These are phyloP conservation scores for Peterozyma xylosa DNA, from an alignment of 805 yeast species.

Conservation along the genomic window DNA sequence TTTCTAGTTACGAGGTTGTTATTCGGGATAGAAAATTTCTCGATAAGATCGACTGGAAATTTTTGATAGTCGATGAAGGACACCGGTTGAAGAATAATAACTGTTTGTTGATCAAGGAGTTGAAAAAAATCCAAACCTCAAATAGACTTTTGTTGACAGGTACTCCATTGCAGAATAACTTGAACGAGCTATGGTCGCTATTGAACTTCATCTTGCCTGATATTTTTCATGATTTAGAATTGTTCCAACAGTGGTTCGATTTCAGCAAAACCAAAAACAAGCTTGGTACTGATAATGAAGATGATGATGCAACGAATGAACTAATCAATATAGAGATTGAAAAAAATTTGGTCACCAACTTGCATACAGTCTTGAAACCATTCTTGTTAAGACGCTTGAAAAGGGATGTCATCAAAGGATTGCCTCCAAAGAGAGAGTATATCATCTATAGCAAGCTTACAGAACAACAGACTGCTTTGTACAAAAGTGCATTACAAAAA, in stretches of 20 bases:
- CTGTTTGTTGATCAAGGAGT: conserved; percentile 63
- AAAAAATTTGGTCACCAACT: conserved; percentile 57
- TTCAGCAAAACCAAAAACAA: conserved; percentile 49
- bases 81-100: conserved; percentile 84
- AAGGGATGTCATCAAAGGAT: conserved; percentile 53
- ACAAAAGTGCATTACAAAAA: conserved; percentile 41
- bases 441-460: conserved; percentile 68
- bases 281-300: conserved; percentile 18
- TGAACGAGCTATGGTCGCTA: conserved; percentile 87
- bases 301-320: conserved; percentile 35
- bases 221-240: conserved; percentile 80
- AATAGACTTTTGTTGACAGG: conserved; percentile 85
- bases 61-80: conserved; percentile 90
- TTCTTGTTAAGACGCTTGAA: conserved; percentile 80
- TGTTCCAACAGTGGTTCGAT: conserved; percentile 94
- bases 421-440: conserved; percentile 90
- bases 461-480: conserved; percentile 53
- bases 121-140: conserved; percentile 58
- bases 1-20: conserved; percentile 79
- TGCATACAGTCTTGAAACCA: conserved; percentile 86
- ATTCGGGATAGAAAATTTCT: conserved; percentile 59
- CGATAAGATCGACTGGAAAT: conserved; percentile 60
- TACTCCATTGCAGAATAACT: conserved; percentile 91
- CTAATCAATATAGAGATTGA: conserved; percentile 52
- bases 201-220: conserved; percentile 89